Evolutionary conservation across 805 yeast genomes (phyloP), one percentile per base, ranked within the genome.

Genomic region (Hanseniaspora nectarophila): DNA sequence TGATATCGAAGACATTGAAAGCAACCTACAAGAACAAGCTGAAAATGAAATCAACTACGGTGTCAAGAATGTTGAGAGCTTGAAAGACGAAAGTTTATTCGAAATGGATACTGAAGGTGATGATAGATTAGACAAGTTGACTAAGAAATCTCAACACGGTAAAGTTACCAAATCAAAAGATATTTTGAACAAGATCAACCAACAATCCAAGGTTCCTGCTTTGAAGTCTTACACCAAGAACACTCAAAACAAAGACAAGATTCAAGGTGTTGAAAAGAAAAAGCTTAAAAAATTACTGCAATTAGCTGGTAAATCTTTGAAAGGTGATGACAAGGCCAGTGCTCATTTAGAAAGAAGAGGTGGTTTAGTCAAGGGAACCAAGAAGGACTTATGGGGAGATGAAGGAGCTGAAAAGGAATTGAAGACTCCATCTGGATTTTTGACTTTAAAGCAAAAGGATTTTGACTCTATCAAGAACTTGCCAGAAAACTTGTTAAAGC

Each of bases 1-100:
- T 54, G 95, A 92, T 65, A 70, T 92, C 18, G 80, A 78, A 23
- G 96, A 87, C 57, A 71, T 92, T 45, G 87, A 84, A 61, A 66
- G 68, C 31, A 83, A 82, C 12, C 69, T 90, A 37, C 90, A 82
- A 58, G 79, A 76, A 42, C 73, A 73, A 48, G 73, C 87, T 54
- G 94, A 86, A 48, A 78, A 79, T 54, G 67, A 65, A 53, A 61
- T 65, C 34, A 62, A 64, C 4, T 66, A 65, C 54, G 70, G 70
- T 61, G 58, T 61, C 2, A 54, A 56, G 16, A 62, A 62, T 43
- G 54, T 66, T 33, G 51, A 58, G 1, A 45, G 51, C 10, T 40
- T 66, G 47, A 54, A 59, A 21, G 60, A 66, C 54, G 61, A 57
- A 21, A 60, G 60, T 5, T 59, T 66, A 53, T 66, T 65, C 43